Base-by-base conservation (phyloP, 768 basidiomycete species). In the Tricholoma saponaceum region DNA sequence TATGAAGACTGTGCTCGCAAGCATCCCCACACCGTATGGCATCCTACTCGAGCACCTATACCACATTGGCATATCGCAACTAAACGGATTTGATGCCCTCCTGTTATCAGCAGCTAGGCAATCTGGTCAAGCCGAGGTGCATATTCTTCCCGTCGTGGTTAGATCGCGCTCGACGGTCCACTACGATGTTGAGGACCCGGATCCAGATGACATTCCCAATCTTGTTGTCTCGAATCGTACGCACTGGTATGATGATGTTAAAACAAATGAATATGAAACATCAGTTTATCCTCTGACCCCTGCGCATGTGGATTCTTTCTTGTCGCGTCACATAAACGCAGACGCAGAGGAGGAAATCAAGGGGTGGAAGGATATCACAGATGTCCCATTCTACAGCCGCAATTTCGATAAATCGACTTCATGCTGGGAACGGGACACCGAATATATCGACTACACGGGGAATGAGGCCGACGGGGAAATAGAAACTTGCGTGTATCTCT, bases 21-120 rank as follows among this genome's bases (percentile, higher is more conserved):
- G 41, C 20, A 58, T 67, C 23, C 54, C 44, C 5, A 25, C 54
- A 0, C 66, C 69, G 0, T 67, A 64, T 47, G 70, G 70, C 13
- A 54, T 72, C 32, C 51, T 71, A 10, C 58, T 69, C 13, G 59
- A 67, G 20, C 69, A 62, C 60, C 58, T 63, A 46, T 71, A 73
- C 59, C 66, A 58, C 30, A 51, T 65, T 47, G 66, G 68, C 3
- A 66, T 68, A 9, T 51, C 54, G 1, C 55, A 62, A 33, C 55
- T 69, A 51, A 66, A 54, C 51, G 71, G 68, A 0, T 59, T 65
- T 41, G 68, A 71, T 52, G 59, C 60, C 6, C 46, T 62, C 33
- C 39, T 72, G 5, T 49, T 61, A 5, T 60, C 55, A 23, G 51
- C 56, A 1, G 62, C 61, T 22, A 50, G 51, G 26, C 28, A 49